Evolutionary conservation across 225 moss, liverwort and hornwort species (phyloP).

Genomic region (Asterella californica): DNA sequence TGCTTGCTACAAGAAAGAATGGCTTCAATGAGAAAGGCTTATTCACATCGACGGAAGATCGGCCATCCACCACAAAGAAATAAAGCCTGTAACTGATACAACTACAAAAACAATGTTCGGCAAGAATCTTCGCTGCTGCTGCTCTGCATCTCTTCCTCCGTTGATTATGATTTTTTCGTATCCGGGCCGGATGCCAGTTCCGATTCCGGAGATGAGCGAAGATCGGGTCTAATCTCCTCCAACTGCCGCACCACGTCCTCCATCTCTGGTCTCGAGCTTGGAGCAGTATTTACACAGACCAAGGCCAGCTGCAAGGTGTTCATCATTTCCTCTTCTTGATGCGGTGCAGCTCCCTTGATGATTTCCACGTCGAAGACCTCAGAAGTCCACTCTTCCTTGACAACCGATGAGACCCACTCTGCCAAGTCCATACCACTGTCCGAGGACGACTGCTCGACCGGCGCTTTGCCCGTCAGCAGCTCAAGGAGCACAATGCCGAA

Average conservation of each 20-base stretch:
- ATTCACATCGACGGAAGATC: conserved; percentile 34
- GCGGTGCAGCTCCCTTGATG: conserved; percentile 42
- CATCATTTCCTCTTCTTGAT: conserved; percentile 52
- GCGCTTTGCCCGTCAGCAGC: conserved; percentile 49
- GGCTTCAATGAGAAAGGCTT: conserved; percentile 40
- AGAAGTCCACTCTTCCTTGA: conserved; percentile 53
- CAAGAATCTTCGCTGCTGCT: conserved; percentile 3
- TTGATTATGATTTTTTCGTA: conserved; percentile 21
- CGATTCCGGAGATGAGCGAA: conserved; percentile 42
- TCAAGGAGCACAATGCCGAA: conserved; percentile 81
- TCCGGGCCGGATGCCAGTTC: conserved; percentile 34
- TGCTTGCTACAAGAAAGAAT: conserved; percentile 37
- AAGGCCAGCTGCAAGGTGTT: conserved; percentile 47
- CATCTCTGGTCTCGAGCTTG: conserved; percentile 49
- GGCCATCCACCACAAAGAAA: conserved; percentile 20
- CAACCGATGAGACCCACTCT: conserved; percentile 49
- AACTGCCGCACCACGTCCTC: conserved; percentile 49
- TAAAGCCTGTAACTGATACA: conserved; percentile 22
- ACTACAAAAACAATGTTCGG: conserved; percentile 15
- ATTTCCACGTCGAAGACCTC: conserved; percentile 48
- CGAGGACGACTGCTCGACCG: conserved; percentile 41
- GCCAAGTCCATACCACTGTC: conserved; percentile 52
- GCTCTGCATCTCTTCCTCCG: neutral
- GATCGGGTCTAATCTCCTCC: conserved; percentile 50
- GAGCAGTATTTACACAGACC: conserved; percentile 49